phyloP scores from a whole-genome alignment of 352 stramenopile genomes.

The Phytophthora citrophthora region DNA sequence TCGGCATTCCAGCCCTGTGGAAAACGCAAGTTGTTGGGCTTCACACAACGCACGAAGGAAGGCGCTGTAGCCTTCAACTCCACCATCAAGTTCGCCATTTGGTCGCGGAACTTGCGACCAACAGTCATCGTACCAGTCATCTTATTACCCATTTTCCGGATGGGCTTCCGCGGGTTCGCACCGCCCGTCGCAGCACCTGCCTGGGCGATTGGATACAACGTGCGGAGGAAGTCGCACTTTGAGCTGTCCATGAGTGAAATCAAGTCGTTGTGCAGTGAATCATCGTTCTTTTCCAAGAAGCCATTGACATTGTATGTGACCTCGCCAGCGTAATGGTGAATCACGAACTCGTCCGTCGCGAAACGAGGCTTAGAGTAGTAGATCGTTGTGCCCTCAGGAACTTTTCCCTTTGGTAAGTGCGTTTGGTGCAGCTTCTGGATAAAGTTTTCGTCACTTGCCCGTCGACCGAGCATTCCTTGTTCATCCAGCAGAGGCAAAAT shows the following conservation, averaged over 20 bases:
- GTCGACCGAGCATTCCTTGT: constrained; percentile 93
- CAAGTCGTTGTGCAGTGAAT: constrained; percentile 94
- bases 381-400: constrained; percentile 71
- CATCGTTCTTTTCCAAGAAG: constrained; percentile 99
- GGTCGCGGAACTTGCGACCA: constrained; percentile 90
- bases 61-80: constrained; percentile 82
- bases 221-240: constrained; percentile 79
- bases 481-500: constrained; percentile 97
- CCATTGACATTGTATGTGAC: constrained; percentile 96
- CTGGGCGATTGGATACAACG: constrained; percentile 71
- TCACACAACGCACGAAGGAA: constrained; percentile 93
- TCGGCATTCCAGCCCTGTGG: constrained; percentile 87
- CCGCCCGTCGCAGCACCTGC: constrained; percentile 34
- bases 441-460: constrained; percentile 91
- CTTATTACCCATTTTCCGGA: constrained; percentile 82
- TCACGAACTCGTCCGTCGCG: constrained; percentile 94
- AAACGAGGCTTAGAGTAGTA: constrained; percentile 91
- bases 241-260: constrained; percentile 89
- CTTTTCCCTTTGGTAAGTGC: constrained; percentile 80
- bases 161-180: constrained; percentile 68
- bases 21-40: constrained; percentile 92
- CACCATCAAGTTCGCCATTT: constrained; percentile 89
- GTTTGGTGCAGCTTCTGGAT: constrained; percentile 93
- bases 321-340: constrained; percentile 97
- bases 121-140: constrained; percentile 92